A percentile compares a stretch with the other conserved stretches of the same genome.
Evolutionary conservation across 306 rosid genomes (phyloP).

Genomic region (Pyrus communis): DNA sequence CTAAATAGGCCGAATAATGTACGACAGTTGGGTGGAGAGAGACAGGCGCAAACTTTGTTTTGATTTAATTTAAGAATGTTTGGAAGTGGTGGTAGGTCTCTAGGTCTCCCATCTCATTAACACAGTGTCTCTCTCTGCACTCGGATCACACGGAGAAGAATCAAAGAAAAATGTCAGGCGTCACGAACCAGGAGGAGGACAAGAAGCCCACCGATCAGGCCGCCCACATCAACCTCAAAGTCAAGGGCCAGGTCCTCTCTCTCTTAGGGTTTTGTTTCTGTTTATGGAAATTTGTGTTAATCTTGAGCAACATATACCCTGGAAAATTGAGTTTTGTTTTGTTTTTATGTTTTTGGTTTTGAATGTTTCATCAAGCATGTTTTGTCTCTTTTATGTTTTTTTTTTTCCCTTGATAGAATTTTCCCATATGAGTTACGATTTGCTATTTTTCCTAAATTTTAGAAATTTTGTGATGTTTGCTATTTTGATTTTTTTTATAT

Average conservation of each 20-base stretch:
- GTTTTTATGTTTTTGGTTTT: neutral
- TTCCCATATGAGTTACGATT: neutral
- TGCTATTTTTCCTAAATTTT: neutral
- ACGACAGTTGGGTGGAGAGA: neutral
- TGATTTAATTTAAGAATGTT: neutral
- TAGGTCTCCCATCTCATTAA: neutral
- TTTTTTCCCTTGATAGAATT: neutral
- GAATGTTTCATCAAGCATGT: neutral
- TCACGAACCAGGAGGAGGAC: constrained; percentile 39
- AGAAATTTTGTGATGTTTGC: neutral
- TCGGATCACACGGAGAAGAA: neutral
- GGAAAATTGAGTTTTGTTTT: neutral
- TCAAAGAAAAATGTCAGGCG: constrained; percentile 26
- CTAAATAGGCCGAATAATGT: no score
- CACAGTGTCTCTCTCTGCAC: neutral
- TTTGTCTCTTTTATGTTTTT: neutral
- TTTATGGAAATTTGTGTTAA: neutral
- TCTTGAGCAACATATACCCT: neutral
- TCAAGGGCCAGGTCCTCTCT: constrained; percentile 38
- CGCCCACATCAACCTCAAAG: constrained; percentile 46
- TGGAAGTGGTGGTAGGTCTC: neutral
- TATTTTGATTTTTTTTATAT: neutral
- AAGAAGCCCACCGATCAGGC: constrained; percentile 39
- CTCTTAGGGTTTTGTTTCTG: neutral
- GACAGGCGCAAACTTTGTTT: neutral